Evolutionary conservation across 2,329 filamentous ascomycete genomes (phyloP).

Genomic region (Chrysosporium keratinophilum): DNA sequence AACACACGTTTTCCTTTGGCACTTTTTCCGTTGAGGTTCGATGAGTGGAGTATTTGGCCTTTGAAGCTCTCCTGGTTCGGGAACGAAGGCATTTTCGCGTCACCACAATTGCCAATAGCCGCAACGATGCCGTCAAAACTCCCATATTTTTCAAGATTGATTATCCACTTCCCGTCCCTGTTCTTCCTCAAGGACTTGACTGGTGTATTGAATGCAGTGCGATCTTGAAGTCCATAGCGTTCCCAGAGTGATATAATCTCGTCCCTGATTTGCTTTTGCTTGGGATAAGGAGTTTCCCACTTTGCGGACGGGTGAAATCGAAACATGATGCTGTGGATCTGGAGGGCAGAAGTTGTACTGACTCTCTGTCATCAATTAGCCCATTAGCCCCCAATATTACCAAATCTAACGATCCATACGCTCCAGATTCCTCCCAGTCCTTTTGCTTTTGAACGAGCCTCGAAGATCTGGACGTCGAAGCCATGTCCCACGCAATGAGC

Average conservation of each 20-base stretch:
- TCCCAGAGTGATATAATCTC: constrained; percentile 66
- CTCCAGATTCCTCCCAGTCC: constrained; percentile 70
- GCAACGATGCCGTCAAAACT: constrained; percentile 69
- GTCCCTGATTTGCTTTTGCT: constrained; percentile 61
- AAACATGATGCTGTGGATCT: constrained; percentile 81
- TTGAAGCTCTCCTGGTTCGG: constrained; percentile 61
- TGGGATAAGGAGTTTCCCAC: constrained; percentile 67
- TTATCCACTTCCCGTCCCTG: constrained; percentile 59
- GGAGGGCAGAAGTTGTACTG: constrained; percentile 70
- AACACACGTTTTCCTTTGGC: constrained; percentile 65
- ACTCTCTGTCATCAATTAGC: constrained; percentile 46
- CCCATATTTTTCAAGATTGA: constrained; percentile 64
- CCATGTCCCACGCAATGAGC: constrained; percentile 77
- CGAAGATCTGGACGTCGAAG: constrained; percentile 71
- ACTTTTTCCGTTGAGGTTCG: constrained; percentile 59
- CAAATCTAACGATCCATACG: constrained; percentile 36
- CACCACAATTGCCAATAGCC: constrained; percentile 70
- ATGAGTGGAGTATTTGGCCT: constrained; percentile 65
- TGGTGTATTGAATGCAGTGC: constrained; percentile 60
- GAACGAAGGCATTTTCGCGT: constrained; percentile 61
- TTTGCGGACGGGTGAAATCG: constrained; percentile 71
- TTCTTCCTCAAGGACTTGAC: constrained; percentile 63
- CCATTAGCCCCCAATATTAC: not conserved
- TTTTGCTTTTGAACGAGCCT: constrained; percentile 54
- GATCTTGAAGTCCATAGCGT: constrained; percentile 58